phyloP scores from a whole-genome alignment of 345 rosid genomes.

The Populus ilicifolia region DNA sequence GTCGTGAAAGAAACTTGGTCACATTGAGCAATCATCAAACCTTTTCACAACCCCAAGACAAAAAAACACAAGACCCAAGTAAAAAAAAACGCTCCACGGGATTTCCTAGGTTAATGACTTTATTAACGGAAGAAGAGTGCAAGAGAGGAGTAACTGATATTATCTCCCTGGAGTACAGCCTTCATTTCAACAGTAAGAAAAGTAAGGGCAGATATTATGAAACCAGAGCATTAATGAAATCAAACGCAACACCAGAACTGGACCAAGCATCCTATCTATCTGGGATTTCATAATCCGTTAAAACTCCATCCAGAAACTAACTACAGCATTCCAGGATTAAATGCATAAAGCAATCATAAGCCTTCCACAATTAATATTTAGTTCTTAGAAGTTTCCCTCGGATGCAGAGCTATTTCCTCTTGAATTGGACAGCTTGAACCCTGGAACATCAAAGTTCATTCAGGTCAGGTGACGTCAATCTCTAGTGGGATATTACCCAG shows the following conservation, averaged over 20 bases:
- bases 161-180: constrained; percentile 23
- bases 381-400: constrained; percentile 11
- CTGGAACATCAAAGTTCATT: constrained; percentile 10
- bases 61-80: background rate
- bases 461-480: background rate
- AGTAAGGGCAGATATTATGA: constrained; percentile 19
- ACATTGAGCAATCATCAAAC: background rate
- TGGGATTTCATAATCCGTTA: constrained; percentile 23
- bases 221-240: constrained; percentile 24
- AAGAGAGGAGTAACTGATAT: background rate
- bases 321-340: constrained; percentile 32
- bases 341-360: constrained; percentile 31
- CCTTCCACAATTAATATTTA: constrained; percentile 29
- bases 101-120: background rate
- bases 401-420: constrained; percentile 13
- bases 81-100: background rate
- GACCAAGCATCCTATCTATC: constrained; percentile 24
- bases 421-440: constrained; percentile 15
- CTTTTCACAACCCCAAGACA: background rate
- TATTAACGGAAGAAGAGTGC: constrained; percentile 6
- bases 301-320: constrained; percentile 30
- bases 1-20: background rate
- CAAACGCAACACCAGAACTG: constrained; percentile 20
- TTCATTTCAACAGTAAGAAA: constrained; percentile 19
- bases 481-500: background rate